Evolutionary conservation across 768 basidiomycete genomes (phyloP), one percentile per base, ranked within the genome.

Genomic region (Leccinum pellstonianum): DNA sequence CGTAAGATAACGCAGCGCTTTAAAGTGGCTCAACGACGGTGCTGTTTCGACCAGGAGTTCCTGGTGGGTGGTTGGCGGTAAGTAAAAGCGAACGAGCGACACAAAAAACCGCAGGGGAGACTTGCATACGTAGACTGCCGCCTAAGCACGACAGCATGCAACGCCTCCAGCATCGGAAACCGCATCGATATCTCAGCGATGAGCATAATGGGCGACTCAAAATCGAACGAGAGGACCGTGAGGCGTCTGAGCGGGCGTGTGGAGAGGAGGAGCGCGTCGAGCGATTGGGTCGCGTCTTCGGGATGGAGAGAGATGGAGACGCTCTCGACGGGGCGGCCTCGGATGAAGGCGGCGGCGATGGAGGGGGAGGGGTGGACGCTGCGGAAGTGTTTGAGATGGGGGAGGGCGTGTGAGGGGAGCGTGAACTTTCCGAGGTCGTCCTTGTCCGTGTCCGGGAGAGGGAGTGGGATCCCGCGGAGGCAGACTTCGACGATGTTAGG

Each of bases 181-280:
- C 82, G 76, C 48, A 64, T 59, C 10, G 82, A 77, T 4, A 88
- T 75, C 52, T 82, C 79, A 2, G 73, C 62, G 23, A 88, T 70
- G 54, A 87, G 71, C 54, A 74, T 71, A 1, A 73, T 67, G 12
- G 81, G 81, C 1, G 79, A 74, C 1, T 71, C 66, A 4, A 78
- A 72, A 61, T 86, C 86, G 52, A 87, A 83, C 41, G 81, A 81
- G 74, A 86, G 82, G 27, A 86, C 73, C 25, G 83, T 88, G 41
- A 87, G 72, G 62, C 83, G 76, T 54, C 70, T 74, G 56, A 86
- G 66, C 0, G 80, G 73, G 10, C 60, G 66, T 0, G 77, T 66
- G 2, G 80, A 76, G 50, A 73, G 66, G 5, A 69, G 62, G 5
- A 86, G 71, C 2, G 78, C 79, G 48, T 81, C 76, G 54, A 86